Percentiles rank a stretch among this genome's conserved stretches.
Evolutionary conservation across 306 rosid genomes (phyloP).

Genomic region (Dalbergia cochinchinensis): DNA sequence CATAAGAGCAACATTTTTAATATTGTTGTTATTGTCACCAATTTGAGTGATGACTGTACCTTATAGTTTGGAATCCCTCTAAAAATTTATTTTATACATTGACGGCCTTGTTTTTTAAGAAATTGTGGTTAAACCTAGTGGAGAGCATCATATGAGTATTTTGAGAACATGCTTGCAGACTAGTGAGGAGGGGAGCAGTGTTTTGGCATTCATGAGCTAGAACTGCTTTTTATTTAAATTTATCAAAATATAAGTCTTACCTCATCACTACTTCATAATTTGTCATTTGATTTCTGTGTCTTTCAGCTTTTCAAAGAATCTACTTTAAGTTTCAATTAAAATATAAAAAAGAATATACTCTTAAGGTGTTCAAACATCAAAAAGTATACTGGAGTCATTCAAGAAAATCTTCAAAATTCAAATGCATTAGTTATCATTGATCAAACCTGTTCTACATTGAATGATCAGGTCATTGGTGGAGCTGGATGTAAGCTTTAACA

Average conservation of each 20-base stretch:
- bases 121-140: conserved; percentile 22
- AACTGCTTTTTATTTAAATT: conserved; percentile 10
- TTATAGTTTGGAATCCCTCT: conserved; percentile 15
- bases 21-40: not conserved
- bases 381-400: conserved; percentile 3
- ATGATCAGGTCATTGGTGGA: conserved; percentile 88
- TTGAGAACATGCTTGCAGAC: conserved; percentile 19
- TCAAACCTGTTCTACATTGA: conserved; percentile 19
- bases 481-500: conserved; percentile 92
- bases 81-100: conserved; percentile 10
- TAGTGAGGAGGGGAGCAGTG: conserved; percentile 11
- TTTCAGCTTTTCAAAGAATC: conserved; percentile 1
- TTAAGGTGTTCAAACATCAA: not conserved
- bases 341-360: too few species aligned
- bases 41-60: not conserved
- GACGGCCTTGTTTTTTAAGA: not conserved
- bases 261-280: conserved; percentile 9
- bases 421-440: not conserved
- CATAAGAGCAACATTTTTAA: not conserved
- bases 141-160: conserved; percentile 6
- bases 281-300: conserved; percentile 4
- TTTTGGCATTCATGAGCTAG: not conserved
- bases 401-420: conserved; percentile 8
- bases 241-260: not conserved
- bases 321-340: not conserved